Evolutionary conservation across 2,329 filamentous ascomycete species (phyloP).

Genomic region (Botrytis pseudocinerea): DNA sequence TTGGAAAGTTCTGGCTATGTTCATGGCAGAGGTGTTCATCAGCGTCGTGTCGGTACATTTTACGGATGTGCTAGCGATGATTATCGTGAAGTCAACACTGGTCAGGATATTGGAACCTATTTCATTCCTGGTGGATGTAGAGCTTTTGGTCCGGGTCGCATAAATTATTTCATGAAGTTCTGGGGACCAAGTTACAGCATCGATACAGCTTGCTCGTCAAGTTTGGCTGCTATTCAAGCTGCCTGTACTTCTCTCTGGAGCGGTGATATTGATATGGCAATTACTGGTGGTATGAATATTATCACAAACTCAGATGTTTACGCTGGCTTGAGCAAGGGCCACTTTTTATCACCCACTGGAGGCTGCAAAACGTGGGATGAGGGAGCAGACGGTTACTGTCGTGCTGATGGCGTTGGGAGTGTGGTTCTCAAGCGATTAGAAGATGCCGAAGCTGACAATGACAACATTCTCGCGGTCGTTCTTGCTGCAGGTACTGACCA

Average conservation of each 20-base stretch:
- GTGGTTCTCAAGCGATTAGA: not conserved
- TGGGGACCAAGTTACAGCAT: conserved; percentile 54
- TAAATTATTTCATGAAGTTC: conserved; percentile 46
- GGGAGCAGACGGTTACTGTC: conserved; percentile 63
- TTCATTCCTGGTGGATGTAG: conserved; percentile 33
- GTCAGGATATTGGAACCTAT: conserved; percentile 35
- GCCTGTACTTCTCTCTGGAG: conserved; percentile 51
- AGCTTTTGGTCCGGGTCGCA: conserved; percentile 36
- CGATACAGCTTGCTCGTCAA: conserved; percentile 60
- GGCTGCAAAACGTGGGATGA: conserved; percentile 53
- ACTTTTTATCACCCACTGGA: conserved; percentile 28
- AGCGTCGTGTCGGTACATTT: conserved; percentile 33
- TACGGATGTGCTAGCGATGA: conserved; percentile 35
- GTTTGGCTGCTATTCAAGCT: conserved; percentile 54
- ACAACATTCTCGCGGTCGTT: not conserved
- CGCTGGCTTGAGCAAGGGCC: conserved; percentile 21
- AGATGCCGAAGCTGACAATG: conserved; percentile 2
- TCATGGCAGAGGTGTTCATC: conserved; percentile 27
- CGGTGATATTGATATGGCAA: conserved; percentile 47
- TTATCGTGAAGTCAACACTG: conserved; percentile 34
- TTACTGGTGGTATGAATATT: conserved; percentile 46
- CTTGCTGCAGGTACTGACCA: not conserved
- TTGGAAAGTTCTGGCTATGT: conserved; percentile 78
- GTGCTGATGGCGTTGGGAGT: conserved; percentile 57
- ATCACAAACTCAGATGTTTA: conserved; percentile 43